Evolutionary conservation across 768 basidiomycete genomes (phyloP).

Genomic region (Leccinum arenicola): DNA sequence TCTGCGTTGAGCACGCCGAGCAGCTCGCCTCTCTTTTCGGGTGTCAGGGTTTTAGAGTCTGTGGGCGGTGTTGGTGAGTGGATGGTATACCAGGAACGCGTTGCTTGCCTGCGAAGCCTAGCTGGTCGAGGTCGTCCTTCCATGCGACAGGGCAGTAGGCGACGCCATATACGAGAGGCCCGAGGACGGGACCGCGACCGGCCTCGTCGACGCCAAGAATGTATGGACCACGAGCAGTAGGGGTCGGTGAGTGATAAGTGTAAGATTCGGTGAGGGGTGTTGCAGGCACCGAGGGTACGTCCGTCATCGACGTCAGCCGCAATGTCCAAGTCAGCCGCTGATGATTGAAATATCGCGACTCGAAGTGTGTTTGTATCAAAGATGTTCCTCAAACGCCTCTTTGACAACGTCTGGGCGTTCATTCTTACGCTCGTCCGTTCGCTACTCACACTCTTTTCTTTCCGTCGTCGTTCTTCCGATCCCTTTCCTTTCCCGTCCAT

Average conservation of each 20-base stretch:
- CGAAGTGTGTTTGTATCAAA: not conserved
- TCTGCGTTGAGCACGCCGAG: constrained; percentile 68
- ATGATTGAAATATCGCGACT: constrained; percentile 4
- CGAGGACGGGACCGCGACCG: constrained; percentile 91
- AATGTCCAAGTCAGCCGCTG: not conserved
- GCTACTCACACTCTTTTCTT: constrained; percentile 20
- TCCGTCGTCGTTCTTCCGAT: constrained; percentile 11
- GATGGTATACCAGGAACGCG: not conserved
- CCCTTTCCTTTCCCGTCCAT: constrained; percentile 8
- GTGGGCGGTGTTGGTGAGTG: not conserved
- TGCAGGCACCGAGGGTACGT: constrained; percentile 57
- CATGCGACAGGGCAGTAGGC: constrained; percentile 89
- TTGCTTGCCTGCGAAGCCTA: constrained; percentile 86
- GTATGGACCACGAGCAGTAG: constrained; percentile 73
- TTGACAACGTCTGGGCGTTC: constrained; percentile 23
- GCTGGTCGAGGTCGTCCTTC: constrained; percentile 62
- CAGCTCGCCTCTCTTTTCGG: constrained; percentile 62
- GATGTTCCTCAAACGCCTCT: constrained; percentile 16
- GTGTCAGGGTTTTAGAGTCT: constrained; percentile 93
- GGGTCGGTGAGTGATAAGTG: constrained; percentile 71
- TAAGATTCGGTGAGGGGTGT: constrained; percentile 66
- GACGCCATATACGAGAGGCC: constrained; percentile 93
- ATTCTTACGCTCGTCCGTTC: constrained; percentile 29
- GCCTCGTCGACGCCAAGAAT: constrained; percentile 99
- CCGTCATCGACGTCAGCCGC: not conserved